These are phyloP conservation scores for Diplodia intermedia DNA, from an alignment of 2,329 filamentous ascomycete genomes.

Conservation along the genomic window DNA sequence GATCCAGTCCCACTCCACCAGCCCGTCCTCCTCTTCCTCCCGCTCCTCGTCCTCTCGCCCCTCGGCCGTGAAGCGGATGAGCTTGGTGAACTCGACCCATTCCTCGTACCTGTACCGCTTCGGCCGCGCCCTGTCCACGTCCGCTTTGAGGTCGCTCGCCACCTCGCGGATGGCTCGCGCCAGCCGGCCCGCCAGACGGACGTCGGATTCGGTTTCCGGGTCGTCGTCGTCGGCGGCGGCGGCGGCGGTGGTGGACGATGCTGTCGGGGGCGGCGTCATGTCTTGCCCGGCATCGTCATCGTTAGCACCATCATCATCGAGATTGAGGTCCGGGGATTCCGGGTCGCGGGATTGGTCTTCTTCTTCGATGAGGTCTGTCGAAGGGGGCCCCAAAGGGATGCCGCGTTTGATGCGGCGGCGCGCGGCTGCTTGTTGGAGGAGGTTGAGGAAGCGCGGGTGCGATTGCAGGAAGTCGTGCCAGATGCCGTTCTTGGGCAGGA, in stretches of 20 bases:
- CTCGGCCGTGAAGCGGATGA: slow-evolving; percentile 66
- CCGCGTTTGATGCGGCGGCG: slow-evolving; percentile 41
- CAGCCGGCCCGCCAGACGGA: slow-evolving; percentile 66
- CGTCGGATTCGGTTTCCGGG: slow-evolving; percentile 48
- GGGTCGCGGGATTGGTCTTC: slow-evolving; percentile 29
- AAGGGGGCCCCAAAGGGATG: slow-evolving; percentile 43
- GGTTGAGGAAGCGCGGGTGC: slow-evolving; percentile 53
- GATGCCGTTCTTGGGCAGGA: slow-evolving; percentile 67
- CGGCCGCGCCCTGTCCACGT: slow-evolving; percentile 50
- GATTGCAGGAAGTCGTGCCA: slow-evolving; percentile 59
- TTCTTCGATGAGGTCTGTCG: neutral
- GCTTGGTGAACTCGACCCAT: slow-evolving; percentile 82
- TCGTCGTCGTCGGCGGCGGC: slow-evolving; percentile 37
- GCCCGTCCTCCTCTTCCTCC: slow-evolving; percentile 63
- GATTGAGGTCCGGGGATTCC: neutral
- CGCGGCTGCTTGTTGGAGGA: slow-evolving; percentile 46
- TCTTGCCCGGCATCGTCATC: slow-evolving; percentile 14
- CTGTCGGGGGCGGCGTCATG: slow-evolving; percentile 36
- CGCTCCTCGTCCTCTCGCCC: slow-evolving; percentile 39
- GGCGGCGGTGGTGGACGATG: slow-evolving; percentile 49
- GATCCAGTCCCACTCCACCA: slow-evolving; percentile 76
- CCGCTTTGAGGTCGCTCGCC: slow-evolving; percentile 66
- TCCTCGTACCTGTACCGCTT: slow-evolving; percentile 80
- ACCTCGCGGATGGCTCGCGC: slow-evolving; percentile 74
- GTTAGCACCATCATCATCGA: neutral